Evolutionary conservation across 176 grass and related monocot species (phyloP).

Genomic region (Calamus simplicifolius): DNA sequence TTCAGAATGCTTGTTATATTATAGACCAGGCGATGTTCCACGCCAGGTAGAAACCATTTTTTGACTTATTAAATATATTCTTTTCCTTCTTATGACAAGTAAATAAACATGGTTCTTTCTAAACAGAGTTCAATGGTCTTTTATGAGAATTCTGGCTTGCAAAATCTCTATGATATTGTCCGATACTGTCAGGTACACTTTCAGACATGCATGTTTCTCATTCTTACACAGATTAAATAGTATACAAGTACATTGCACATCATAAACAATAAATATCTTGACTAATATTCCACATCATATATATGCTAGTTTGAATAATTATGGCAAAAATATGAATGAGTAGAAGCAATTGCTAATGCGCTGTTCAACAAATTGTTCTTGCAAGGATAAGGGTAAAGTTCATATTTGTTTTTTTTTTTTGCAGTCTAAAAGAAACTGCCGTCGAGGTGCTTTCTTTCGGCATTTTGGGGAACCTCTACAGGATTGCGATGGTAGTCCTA

Average conservation of each 20-base stretch:
- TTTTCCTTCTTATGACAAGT: slow-evolving; percentile 13
- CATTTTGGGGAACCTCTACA: slow-evolving; percentile 81
- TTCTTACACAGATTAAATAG: too few relatives aligned
- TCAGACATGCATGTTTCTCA: too few relatives aligned
- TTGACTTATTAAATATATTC: neutral
- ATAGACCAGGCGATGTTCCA: slow-evolving; percentile 71
- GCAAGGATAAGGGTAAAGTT: too few relatives aligned
- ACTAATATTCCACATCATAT: too few relatives aligned
- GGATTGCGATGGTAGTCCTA: slow-evolving; percentile 68
- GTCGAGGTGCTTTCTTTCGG: slow-evolving; percentile 64
- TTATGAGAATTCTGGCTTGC: slow-evolving; percentile 85
- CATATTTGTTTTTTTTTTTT: slow-evolving; percentile 11
- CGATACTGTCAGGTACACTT: slow-evolving; percentile 70
- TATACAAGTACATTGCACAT: too few relatives aligned
- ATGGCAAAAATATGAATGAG: too few relatives aligned
- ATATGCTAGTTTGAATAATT: too few relatives aligned
- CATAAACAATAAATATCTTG: too few relatives aligned
- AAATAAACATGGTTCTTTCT: slow-evolving; percentile 17
- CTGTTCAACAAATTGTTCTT: too few relatives aligned
- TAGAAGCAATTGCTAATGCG: too few relatives aligned
- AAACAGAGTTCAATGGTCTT: slow-evolving; percentile 91
- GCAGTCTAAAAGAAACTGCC: slow-evolving; percentile 76
- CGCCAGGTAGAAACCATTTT: slow-evolving; percentile 43
- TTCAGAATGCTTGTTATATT: slow-evolving; percentile 88
- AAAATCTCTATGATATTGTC: slow-evolving; percentile 96